Evolutionary conservation across 1,284 basidiomycete genomes (phyloP).

Genomic region (Xerocomus nothofagi): DNA sequence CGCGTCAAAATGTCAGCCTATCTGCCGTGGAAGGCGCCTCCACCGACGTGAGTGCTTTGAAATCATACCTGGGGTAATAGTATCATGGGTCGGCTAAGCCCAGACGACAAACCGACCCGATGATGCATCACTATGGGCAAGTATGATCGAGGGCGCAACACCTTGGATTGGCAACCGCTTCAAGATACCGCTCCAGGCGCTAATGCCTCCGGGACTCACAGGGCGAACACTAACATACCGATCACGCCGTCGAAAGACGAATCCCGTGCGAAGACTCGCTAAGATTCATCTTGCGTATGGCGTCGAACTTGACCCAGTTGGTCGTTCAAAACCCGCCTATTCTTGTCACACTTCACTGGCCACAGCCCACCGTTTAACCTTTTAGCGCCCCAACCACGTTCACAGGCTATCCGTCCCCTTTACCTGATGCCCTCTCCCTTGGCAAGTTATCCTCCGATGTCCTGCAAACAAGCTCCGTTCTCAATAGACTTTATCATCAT

Average conservation of each 20-base stretch:
- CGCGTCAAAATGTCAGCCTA: too few species aligned
- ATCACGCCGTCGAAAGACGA: constrained; percentile 11
- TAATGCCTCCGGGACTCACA: constrained; percentile 13
- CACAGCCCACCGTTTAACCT: background rate
- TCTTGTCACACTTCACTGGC: background rate
- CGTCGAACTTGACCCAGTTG: constrained; percentile 2
- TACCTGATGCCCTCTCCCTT: background rate
- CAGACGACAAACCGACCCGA: too few species aligned
- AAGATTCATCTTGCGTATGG: constrained; percentile 11
- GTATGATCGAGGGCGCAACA: background rate
- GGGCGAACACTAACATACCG: background rate
- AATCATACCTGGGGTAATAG: background rate
- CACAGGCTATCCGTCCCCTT: background rate
- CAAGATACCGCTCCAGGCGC: background rate
- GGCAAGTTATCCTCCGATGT: constrained; percentile 14
- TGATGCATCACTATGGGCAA: background rate
- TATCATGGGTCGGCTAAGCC: background rate
- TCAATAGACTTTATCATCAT: constrained; percentile 47
- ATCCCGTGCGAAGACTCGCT: constrained; percentile 25
- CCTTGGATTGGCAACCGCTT: constrained; percentile 5
- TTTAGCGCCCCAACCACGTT: background rate
- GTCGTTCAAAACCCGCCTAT: constrained; percentile 24
- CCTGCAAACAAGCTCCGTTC: constrained; percentile 30
- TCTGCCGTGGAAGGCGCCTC: too few species aligned
- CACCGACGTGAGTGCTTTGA: background rate